phyloP scores from a whole-genome alignment of 139 green algal species.

The Haematococcus lacustris region DNA sequence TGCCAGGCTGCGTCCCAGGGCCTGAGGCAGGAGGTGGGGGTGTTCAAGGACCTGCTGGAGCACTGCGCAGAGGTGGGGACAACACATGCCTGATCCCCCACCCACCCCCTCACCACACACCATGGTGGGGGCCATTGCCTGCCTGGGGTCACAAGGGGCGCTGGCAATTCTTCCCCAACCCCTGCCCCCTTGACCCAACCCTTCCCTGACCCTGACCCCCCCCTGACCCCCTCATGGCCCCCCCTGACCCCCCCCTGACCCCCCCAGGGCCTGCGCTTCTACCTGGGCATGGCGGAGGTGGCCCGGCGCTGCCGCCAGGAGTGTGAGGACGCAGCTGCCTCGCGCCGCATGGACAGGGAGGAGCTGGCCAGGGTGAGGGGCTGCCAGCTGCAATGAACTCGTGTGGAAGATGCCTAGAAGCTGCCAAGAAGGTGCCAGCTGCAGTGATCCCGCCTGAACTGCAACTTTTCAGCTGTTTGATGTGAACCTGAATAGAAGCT shows the following conservation, averaged over 20 bases:
- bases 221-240: too few species aligned
- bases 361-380: conserved; percentile 20
- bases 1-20: conserved; percentile 47
- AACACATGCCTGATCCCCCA: too few species aligned
- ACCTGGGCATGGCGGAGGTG: conserved; percentile 65
- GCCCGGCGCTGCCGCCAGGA: conserved; percentile 74
- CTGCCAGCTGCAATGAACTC: too few species aligned
- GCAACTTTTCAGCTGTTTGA: background rate
- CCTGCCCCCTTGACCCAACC: too few species aligned
- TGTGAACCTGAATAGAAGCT: too few species aligned
- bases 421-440: conserved; percentile 1
- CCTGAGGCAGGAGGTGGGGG: conserved; percentile 24
- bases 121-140: too few species aligned
- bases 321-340: conserved; percentile 64
- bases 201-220: too few species aligned
- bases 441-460: background rate
- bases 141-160: too few species aligned
- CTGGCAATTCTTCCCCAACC: too few species aligned
- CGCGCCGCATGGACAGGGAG: conserved; percentile 40
- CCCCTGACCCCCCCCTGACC: too few species aligned
- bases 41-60: conserved; percentile 64
- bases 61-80: conserved; percentile 24
- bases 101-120: too few species aligned
- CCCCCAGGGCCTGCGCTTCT: conserved; percentile 80
- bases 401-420: background rate